Conservation (phyloP, 1,284 basidiomycete genomes). For the Phylloporus sp. region DNA sequence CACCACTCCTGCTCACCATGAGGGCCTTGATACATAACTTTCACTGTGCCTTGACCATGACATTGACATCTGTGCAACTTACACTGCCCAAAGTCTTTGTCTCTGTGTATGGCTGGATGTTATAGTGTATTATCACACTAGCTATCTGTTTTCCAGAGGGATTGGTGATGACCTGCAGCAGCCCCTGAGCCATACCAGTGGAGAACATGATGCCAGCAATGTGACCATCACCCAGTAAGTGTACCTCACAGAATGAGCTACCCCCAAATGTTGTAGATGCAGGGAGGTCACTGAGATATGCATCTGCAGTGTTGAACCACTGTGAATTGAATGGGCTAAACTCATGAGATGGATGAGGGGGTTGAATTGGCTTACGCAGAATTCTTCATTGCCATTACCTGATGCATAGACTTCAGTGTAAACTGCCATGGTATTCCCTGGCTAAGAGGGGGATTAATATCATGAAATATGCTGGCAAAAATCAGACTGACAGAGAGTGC, state of each 20-base stretch:
- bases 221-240: conserved; percentile 76
- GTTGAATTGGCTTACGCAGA: conserved; percentile 62
- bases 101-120: conserved; percentile 62
- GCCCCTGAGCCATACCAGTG: conserved; percentile 80
- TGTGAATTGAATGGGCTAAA: conserved; percentile 37
- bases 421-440: conserved; percentile 70
- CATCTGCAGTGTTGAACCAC: conserved; percentile 77
- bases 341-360: conserved; percentile 7
- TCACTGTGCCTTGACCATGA: conserved; percentile 56
- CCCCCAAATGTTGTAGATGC: conserved; percentile 59
- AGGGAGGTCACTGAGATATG: conserved; percentile 65
- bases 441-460: conserved; percentile 51
- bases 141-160: conserved; percentile 68
- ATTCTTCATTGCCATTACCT: conserved; percentile 78
- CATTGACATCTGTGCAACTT: conserved; percentile 50
- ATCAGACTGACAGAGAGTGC: conserved; percentile 65
- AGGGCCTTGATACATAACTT: conserved; percentile 56
- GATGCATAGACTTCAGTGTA: conserved; percentile 79
- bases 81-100: conserved; percentile 57
- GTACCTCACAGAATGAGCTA: conserved; percentile 83
- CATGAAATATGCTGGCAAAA: not conserved
- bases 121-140: conserved; percentile 68
- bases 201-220: conserved; percentile 82
- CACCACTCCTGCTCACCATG: conserved; percentile 58
- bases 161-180: conserved; percentile 74